Percentiles rank a stretch among this genome's conserved stretches.
phyloP scores from a whole-genome alignment of 371 early-diverging fungal species.

The Haplosporangium sp. region DNA sequence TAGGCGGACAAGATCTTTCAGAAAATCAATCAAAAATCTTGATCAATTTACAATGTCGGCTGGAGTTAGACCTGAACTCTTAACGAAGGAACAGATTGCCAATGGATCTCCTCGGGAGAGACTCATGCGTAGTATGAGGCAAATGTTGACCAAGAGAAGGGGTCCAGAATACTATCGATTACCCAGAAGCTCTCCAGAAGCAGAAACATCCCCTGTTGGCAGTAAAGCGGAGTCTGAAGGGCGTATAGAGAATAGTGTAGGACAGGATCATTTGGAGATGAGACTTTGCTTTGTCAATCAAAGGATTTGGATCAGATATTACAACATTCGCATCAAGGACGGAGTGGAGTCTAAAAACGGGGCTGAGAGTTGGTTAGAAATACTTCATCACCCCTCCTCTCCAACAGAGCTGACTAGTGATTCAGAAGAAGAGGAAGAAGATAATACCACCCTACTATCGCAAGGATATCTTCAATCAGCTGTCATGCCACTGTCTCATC shows the following conservation, averaged over 20 bases:
- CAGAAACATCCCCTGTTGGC: background rate
- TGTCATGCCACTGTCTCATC: constrained; percentile 8
- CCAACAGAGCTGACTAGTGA: constrained; percentile 17
- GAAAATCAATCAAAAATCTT: constrained; percentile 25
- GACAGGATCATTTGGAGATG: constrained; percentile 51
- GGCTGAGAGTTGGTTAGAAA: constrained; percentile 42
- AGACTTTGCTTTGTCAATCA: constrained; percentile 25
- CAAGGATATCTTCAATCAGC: constrained; percentile 15
- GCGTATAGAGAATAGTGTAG: constrained; percentile 3
- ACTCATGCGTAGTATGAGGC: constrained; percentile 30
- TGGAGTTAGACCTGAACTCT: constrained; percentile 36
- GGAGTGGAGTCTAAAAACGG: constrained; percentile 41
- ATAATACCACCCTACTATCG: background rate
- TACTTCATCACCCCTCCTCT: constrained; percentile 29
- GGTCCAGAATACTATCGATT: constrained; percentile 33
- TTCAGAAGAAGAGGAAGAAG: constrained; percentile 21
- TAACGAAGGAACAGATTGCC: constrained; percentile 26
- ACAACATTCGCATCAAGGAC: constrained; percentile 43
- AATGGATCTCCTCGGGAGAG: constrained; percentile 30
- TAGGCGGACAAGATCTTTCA: constrained; percentile 26
- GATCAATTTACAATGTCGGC: constrained; percentile 52
- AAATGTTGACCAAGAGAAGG: constrained; percentile 19
- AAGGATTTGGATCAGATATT: constrained; percentile 43
- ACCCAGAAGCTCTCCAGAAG: constrained; percentile 27
- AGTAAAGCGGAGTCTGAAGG: constrained; percentile 5